A percentile compares a stretch with the other conserved stretches of the same genome.
Evolutionary conservation across 2,329 filamentous ascomycete species (phyloP).

Genomic region (Sporothrix mexicana): DNA sequence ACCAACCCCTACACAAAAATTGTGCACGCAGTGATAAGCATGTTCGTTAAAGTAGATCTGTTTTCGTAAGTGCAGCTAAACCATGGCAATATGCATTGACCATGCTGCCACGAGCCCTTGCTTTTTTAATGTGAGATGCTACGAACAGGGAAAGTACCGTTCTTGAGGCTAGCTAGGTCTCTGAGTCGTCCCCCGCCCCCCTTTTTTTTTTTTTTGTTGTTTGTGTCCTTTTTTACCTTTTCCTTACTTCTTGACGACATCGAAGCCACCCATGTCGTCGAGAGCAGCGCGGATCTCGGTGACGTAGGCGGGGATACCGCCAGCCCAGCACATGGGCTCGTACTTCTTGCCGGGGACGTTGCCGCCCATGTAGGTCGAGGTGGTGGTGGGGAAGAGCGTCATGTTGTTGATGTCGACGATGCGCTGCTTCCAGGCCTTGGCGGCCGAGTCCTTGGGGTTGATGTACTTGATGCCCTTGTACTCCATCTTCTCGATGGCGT

Average conservation of each 20-base stretch:
- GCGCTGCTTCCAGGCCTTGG: constrained; percentile 86
- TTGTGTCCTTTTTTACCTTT: neutral
- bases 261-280: constrained; percentile 47
- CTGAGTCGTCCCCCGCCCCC: no score
- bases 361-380: constrained; percentile 62
- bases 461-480: constrained; percentile 53
- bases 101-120: no score
- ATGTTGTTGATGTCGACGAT: constrained; percentile 77
- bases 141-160: no score
- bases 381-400: constrained; percentile 56
- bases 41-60: no score
- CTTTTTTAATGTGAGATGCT: no score
- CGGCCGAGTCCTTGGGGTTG: constrained; percentile 79
- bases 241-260: constrained; percentile 30
- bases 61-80: no score
- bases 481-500: constrained; percentile 56
- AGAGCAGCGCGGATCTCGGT: constrained; percentile 45
- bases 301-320: constrained; percentile 48
- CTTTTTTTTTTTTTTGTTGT: no score
- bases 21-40: no score
- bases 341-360: constrained; percentile 59
- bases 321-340: constrained; percentile 58
- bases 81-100: no score
- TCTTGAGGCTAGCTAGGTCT: no score
- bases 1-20: no score